Conservation (phyloP, 306 rosid species). For the Malus asiatica region DNA sequence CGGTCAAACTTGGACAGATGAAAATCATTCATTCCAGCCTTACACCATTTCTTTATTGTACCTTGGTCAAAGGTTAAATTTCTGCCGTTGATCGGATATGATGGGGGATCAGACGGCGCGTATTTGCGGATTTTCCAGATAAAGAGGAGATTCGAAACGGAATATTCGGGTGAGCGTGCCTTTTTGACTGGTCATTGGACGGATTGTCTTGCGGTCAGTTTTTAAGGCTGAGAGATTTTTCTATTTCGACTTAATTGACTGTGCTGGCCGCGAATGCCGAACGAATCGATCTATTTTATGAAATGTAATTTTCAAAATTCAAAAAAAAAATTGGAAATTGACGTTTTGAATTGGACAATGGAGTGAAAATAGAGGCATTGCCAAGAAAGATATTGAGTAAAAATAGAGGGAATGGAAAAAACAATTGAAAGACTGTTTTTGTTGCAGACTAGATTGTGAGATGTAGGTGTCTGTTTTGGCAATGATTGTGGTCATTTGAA, state of each 20-base stretch:
- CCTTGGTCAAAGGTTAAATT: constrained; percentile 24
- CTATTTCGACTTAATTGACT: neutral
- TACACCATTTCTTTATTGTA: constrained; percentile 8
- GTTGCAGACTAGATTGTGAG: neutral
- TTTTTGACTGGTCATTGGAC: constrained; percentile 29
- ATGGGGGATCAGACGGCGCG: constrained; percentile 10
- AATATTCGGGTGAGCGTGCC: constrained; percentile 13
- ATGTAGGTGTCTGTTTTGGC: neutral
- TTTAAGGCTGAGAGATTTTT: neutral
- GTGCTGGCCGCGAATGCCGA: neutral
- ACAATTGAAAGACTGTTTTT: neutral
- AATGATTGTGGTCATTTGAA: neutral
- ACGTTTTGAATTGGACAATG: neutral
- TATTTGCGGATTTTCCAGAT: neutral
- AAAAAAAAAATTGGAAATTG: neutral
- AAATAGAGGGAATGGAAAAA: neutral
- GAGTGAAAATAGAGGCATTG: neutral
- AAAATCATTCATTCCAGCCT: constrained; percentile 36
- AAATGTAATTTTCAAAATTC: neutral
- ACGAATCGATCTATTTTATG: constrained; percentile 3
- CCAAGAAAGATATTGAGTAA: neutral
- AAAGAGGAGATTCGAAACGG: constrained; percentile 7
- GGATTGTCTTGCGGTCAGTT: constrained; percentile 19
- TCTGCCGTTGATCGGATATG: constrained; percentile 15
- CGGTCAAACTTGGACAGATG: constrained; percentile 33